Conservation (phyloP, 805 yeast genomes). For the Candida schatavii region DNA sequence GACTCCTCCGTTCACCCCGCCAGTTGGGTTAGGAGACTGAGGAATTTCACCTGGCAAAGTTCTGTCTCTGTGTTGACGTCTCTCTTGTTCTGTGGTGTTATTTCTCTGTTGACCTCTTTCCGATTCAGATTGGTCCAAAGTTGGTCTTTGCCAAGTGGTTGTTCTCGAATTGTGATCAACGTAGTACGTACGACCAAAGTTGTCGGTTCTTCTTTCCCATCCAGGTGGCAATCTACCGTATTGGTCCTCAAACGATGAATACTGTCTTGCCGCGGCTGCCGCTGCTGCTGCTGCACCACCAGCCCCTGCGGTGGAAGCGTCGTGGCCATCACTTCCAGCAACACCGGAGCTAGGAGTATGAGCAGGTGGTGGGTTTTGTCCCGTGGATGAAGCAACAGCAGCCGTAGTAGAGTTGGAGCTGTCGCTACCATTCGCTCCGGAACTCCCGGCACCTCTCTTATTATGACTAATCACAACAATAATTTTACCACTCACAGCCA, state of each 20-base stretch:
- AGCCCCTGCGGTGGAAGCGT: conserved; percentile 6
- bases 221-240: conserved; percentile 96
- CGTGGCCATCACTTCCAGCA: conserved; percentile 9
- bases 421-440: conserved; percentile 18
- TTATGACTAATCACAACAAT: conserved; percentile 69
- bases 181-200: conserved; percentile 94
- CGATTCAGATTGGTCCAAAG: conserved; percentile 72
- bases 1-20: conserved; percentile 39
- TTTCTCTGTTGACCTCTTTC: conserved; percentile 64
- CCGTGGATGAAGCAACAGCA: conserved; percentile 10
- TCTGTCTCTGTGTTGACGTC: conserved; percentile 87
- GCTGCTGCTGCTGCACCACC: conserved; percentile 14
- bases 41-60: conserved; percentile 71
- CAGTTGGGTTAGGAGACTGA: conserved; percentile 32
- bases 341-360: conserved; percentile 11
- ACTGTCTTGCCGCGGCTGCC: conserved; percentile 52
- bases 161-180: conserved; percentile 97
- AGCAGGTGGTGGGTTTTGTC: conserved; percentile 16
- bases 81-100: conserved; percentile 76
- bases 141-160: conserved; percentile 99
- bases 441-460: conserved; percentile 10
- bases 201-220: conserved; percentile 98
- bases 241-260: conserved; percentile 95
- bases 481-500: conserved; percentile 90
- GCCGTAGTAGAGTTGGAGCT: conserved; percentile 15